Evolutionary conservation across 2,329 filamentous ascomycete genomes (phyloP).

Genomic region (Botryotinia convoluta): DNA sequence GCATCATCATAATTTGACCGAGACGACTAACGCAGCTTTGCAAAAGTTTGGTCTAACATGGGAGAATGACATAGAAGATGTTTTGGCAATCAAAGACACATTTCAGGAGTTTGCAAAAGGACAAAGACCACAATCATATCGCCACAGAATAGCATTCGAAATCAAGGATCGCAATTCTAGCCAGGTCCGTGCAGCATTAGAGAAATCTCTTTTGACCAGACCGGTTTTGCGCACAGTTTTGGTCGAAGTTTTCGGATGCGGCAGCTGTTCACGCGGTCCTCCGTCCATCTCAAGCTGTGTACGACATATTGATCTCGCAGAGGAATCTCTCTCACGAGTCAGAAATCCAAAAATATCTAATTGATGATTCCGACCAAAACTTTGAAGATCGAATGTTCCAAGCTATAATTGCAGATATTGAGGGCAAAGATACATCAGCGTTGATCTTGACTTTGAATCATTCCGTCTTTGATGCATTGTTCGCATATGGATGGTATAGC

Average conservation of each 20-base stretch:
- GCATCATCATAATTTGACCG: background rate
- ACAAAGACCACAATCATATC: conserved; percentile 2
- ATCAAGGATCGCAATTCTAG: background rate
- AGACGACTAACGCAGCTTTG: background rate
- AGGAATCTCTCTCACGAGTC: background rate
- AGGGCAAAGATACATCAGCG: background rate
- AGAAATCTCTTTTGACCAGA: background rate
- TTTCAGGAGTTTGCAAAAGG: conserved; percentile 2
- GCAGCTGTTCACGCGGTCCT: background rate
- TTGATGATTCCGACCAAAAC: background rate
- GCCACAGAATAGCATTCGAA: conserved; percentile 4
- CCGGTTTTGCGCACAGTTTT: background rate
- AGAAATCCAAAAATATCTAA: background rate
- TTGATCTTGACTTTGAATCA: background rate
- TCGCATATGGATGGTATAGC: conserved; percentile 7
- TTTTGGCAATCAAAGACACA: conserved; percentile 4
- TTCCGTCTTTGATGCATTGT: conserved; percentile 4
- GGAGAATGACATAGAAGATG: conserved; percentile 5
- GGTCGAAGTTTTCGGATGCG: background rate
- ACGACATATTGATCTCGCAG: background rate
- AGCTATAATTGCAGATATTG: background rate
- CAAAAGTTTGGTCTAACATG: background rate
- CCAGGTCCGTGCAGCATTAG: background rate
- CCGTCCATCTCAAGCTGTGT: background rate
- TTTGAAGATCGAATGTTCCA: background rate